Evolutionary conservation across 148 eudicot species (phyloP).

Genomic region (Dianthus caryophyllus): DNA sequence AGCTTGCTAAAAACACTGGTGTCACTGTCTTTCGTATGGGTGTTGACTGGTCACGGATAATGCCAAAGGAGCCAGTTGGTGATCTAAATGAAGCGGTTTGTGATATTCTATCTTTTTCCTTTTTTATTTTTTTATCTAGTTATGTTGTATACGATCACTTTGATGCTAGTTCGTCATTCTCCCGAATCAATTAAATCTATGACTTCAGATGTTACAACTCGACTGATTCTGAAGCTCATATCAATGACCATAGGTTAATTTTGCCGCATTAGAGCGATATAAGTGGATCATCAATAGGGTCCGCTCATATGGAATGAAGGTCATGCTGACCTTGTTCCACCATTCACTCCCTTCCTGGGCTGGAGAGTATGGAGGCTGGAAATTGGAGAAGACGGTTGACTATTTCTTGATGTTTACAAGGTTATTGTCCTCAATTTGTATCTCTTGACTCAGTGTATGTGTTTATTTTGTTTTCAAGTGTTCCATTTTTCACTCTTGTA

Average conservation of each 20-base stretch:
- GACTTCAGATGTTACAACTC: not conserved
- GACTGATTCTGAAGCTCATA: constrained; percentile 3
- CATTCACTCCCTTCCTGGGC: constrained; percentile 99
- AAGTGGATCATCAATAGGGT: constrained; percentile 84
- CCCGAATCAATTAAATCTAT: not conserved
- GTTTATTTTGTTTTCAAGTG: constrained; percentile 3
- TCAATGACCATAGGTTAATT: constrained; percentile 55
- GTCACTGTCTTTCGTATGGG: constrained; percentile 89
- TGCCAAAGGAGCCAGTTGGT: constrained; percentile 80
- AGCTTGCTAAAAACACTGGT: constrained; percentile 88
- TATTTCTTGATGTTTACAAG: constrained; percentile 91
- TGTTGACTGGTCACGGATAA: constrained; percentile 94
- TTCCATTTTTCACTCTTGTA: not conserved
- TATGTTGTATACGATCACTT: constrained; percentile 2
- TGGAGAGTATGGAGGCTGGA: constrained; percentile 99
- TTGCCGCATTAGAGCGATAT: constrained; percentile 91
- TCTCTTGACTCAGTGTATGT: constrained; percentile 1
- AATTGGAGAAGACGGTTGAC: constrained; percentile 82
- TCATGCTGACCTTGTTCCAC: constrained; percentile 93
- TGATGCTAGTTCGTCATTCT: not conserved
- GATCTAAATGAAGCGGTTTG: constrained; percentile 65
- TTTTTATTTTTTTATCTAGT: not conserved
- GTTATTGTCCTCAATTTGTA: constrained; percentile 28
- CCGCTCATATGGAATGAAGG: constrained; percentile 89
- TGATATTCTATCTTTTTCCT: not conserved